A percentile compares a stretch with the other conserved stretches of the same genome.
These are phyloP conservation scores for Wickerhamomyces sp. DNA, from an alignment of 1,139 yeast genomes.

Conservation along the genomic window DNA sequence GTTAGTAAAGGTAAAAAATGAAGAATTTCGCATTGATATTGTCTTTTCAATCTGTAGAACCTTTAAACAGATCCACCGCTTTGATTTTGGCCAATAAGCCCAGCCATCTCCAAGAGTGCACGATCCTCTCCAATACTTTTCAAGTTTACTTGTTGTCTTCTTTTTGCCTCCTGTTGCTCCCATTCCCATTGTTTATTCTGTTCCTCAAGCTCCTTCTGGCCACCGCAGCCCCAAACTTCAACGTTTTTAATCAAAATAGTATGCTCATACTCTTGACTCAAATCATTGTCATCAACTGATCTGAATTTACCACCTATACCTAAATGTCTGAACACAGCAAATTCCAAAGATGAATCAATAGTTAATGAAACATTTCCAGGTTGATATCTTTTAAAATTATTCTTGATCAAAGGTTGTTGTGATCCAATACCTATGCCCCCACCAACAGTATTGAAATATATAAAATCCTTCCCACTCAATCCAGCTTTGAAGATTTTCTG, in stretches of 20 bases:
- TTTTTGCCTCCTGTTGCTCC: conserved; percentile 84
- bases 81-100: conserved; percentile 68
- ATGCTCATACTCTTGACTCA: conserved; percentile 49
- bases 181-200: conserved; percentile 83
- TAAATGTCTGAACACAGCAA: conserved; percentile 71
- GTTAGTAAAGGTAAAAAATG: conserved; percentile 43
- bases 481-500: conserved; percentile 50
- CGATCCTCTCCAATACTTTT: conserved; percentile 72
- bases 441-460: conserved; percentile 64
- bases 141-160: conserved; percentile 66
- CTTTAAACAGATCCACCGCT: conserved; percentile 59
- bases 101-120: conserved; percentile 88
- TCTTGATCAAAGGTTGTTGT: conserved; percentile 51
- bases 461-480: conserved; percentile 25
- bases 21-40: too few relatives aligned
- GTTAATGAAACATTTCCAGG: conserved; percentile 78
- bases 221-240: conserved; percentile 92
- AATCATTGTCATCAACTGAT: conserved; percentile 28
- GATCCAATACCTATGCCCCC: conserved; percentile 84
- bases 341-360: conserved; percentile 73
- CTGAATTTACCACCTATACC: conserved; percentile 47
- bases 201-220: conserved; percentile 66
- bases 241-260: conserved; percentile 68
- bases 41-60: too few relatives aligned
- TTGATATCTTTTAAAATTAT: conserved; percentile 34